Evolutionary conservation across 306 rosid genomes (phyloP), one percentile per base, ranked within the genome.

Genomic region (Glycyrrhiza uralensis): DNA sequence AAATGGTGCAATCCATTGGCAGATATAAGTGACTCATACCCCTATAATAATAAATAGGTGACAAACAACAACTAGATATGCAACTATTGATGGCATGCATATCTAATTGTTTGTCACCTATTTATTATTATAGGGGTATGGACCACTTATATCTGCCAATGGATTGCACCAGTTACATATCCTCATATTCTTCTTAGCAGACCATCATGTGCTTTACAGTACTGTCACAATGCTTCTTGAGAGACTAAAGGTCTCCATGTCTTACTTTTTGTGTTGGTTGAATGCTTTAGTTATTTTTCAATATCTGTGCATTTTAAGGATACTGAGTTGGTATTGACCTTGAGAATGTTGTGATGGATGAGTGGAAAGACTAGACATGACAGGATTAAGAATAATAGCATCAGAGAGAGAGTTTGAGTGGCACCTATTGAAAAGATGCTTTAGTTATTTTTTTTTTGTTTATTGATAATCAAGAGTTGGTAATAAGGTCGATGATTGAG

Each of bases 101-200:
- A 51, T 32, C 68, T 70, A 42, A 65, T 73, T 57, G 58, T 58
- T n/a, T n/a, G n/a, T n/a, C n/a, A n/a, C n/a, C n/a, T 82, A 55
- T 79, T 80, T 60, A 30, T 67, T 18, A 22, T 67, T 39, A 29
- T 86, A 95, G 99, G 96, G 84, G 14, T 5, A 79, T 15, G 92
- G 80, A 41, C 90, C 96, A 0, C 90, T 95, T 71, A 71, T 95
- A 72, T 86, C 99, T 10, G 70, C 45, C 54, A 76, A 88, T 10
- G 99, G 96, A 66, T 78, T 95, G 88, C 99, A 95, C 88, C 96
- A 95, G 69, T 62, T 95, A 50, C 99, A 95, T 89, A 88, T 95
- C 65, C 96, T 95, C 73, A 87, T 95, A 26, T 95, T 95, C 86
- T 95, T 95, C 87, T 85, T 95, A 69, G 99, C 99, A 10, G 76